Base-by-base conservation (phyloP, 371 early-diverging fungal species). In the Mortierella sp. region DNA sequence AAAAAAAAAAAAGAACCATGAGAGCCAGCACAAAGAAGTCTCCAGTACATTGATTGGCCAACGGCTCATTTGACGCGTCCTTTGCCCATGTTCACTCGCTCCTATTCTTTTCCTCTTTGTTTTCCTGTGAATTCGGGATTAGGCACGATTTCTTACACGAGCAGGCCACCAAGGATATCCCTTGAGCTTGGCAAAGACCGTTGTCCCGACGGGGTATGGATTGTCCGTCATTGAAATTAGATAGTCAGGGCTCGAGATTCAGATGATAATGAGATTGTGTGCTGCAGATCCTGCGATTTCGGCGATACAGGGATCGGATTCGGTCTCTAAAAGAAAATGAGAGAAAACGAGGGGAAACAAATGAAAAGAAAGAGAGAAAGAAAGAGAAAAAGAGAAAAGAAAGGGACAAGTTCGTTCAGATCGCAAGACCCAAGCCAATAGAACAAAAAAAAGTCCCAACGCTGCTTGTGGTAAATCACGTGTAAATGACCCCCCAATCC, bases 81-180 rank as follows among this genome's bases (percentile, higher is more conserved):
- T 11, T 2, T 44, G 44, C 44, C 17, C 8, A 44, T 14, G 1
- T 34, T 14, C 37, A 11, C 37, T 2, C 4, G 1, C 0, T 34
- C 14, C 14, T 14, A 11, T 34, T 34, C 14, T 14, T 34, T 42
- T 42, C 26, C 24, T 55, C 17, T 27, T 44, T 47, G 50, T 31
- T 58, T 27, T 49, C 21, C 28, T 51, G n/a, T 32, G 30, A 2
- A 15, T 19, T 11, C n/a, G n/a, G n/a, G 30, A 49, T 15, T 11
- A 14, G 17, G 23, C 23, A 23, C 15, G 17, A 24, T 14, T 32
- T 79, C 84, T 82, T 85, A 90, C 91, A 72, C 84, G 83, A 48
- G 87, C 87, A 15, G 91, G 91, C 91, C 91, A 91, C 89, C 90
- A 91, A 12, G 91, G 91, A 72, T 86, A 91, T 11, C 90, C 90